Evolutionary conservation across 129 eudicot genomes (phyloP), one percentile per base, ranked within the genome.

Genomic region (Helichrysum umbraculigerum): DNA sequence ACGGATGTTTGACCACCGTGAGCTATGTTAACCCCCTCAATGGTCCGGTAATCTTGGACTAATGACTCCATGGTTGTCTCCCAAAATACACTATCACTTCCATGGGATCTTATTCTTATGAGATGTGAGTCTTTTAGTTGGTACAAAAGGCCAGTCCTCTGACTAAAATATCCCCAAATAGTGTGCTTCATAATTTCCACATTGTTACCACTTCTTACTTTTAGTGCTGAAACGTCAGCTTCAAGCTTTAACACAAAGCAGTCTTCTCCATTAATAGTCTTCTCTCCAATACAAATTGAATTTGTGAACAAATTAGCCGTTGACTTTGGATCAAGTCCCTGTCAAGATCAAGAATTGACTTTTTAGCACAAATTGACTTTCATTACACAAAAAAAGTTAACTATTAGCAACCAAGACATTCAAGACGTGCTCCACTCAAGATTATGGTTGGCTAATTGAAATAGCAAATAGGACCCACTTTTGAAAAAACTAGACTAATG

Each of bases 311-410:
- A 70, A 62, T 85, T 90, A 0, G 98, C 98, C 1, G 96, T 90
- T 69, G 88, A 85, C 73, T 84, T 86, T 63, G 98, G 96, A 86
- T 92, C 98, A 60, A 93, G 96, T 39, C 98, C 98, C 98, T 93
- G 95, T 76, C 60, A 47, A 80, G 37, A 58, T 42, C 62, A 50
- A 61, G 16, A 58, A n/a, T 68, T 81, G 79, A 65, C 79, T 75
- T 51, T 65, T 76, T 21, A 58, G 58, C 17, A 65, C 22, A 37
- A 7, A 19, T 59, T 78, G 76, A 79, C 75, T 74, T 73, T 74
- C 62, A 54, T 58, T 74, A 74, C 56, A 8, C 44, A 57, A 41
- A 7, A 58, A 42, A 67, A 5, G 30, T 20, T 17, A 66, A 74
- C 76, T 73, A 54, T 57, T 66, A 30, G 74, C 39, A 72, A 12